Conservation (phyloP, 2,329 filamentous ascomycete genomes). For the Rachicladosporium sp. region DNA sequence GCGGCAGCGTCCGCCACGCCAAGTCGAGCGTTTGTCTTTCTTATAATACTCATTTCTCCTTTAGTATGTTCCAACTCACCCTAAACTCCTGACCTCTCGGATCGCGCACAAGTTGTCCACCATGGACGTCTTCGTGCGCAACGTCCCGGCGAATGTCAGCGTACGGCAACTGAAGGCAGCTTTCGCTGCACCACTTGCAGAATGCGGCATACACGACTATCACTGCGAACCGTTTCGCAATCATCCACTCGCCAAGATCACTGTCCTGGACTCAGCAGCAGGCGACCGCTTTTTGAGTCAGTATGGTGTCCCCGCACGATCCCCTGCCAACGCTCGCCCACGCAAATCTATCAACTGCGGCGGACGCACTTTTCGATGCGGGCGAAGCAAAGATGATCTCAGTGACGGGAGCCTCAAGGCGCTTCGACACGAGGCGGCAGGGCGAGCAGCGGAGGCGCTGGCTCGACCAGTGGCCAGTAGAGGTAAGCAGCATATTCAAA, state of each 20-base stretch:
- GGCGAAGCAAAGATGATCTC: conserved; percentile 11
- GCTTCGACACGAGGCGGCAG: conserved; percentile 12
- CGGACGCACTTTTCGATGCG: conserved; percentile 16
- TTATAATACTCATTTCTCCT: too few species aligned
- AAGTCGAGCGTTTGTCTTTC: too few species aligned
- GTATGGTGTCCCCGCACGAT: conserved; percentile 17
- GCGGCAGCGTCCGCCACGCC: too few species aligned
- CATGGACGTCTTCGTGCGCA: conserved; percentile 38
- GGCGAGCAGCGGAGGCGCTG: conserved; percentile 2
- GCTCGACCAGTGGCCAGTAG: neutral
- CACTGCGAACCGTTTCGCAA: conserved; percentile 31
- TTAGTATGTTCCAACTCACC: too few species aligned
- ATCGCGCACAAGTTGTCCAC: neutral
- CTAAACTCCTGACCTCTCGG: too few species aligned
- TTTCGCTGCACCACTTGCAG: conserved; percentile 26
- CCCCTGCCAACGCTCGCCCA: conserved; percentile 6
- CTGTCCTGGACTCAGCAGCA: conserved; percentile 30
- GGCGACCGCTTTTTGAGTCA: conserved; percentile 32
- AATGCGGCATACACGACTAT: conserved; percentile 30
- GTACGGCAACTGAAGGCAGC: conserved; percentile 30
- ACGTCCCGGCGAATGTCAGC: conserved; percentile 31
- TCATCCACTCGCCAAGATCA: conserved; percentile 33
- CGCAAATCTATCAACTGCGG: conserved; percentile 8
- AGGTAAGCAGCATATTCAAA: conserved; percentile 12
- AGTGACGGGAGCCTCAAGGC: conserved; percentile 15